Percentiles rank a stretch among this genome's conserved stretches.
These are phyloP conservation scores for Filobasidium floriforme DNA, from an alignment of 768 basidiomycete genomes.

Conservation along the genomic window DNA sequence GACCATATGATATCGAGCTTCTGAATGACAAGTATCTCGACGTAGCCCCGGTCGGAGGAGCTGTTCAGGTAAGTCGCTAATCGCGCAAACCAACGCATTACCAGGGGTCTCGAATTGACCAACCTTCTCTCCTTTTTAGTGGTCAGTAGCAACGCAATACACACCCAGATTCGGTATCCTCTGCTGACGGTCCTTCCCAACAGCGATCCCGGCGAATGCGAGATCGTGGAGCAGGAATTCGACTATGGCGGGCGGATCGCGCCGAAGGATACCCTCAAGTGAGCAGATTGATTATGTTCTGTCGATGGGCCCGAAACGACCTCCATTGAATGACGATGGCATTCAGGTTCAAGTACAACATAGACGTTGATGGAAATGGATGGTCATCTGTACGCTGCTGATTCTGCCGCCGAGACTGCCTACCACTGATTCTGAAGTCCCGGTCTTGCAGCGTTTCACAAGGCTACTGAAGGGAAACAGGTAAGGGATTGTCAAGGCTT, in stretches of 20 bases:
- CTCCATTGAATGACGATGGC: neutral
- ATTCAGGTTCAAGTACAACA: constrained; percentile 33
- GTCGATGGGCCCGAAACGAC: neutral
- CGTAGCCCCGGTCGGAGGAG: constrained; percentile 32
- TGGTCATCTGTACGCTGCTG: constrained; percentile 33
- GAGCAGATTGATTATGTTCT: constrained; percentile 5
- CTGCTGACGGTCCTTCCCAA: constrained; percentile 6
- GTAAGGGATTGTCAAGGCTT: neutral
- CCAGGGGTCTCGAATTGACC: neutral
- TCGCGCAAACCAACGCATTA: neutral
- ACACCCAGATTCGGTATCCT: neutral
- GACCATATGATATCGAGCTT: constrained; percentile 21
- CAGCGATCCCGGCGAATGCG: constrained; percentile 33
- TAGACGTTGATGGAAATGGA: constrained; percentile 41
- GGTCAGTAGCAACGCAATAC: neutral
- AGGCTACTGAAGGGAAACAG: constrained; percentile 32
- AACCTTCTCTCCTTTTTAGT: neutral
- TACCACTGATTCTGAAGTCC: neutral
- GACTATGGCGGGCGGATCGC: constrained; percentile 30
- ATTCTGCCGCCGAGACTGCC: neutral
- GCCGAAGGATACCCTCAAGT: constrained; percentile 32
- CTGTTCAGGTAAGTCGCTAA: constrained; percentile 32
- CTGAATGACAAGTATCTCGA: constrained; percentile 34
- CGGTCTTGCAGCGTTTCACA: constrained; percentile 21
- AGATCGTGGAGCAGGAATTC: constrained; percentile 33